Conservation (phyloP, 331 rosid genomes). For the Quercus phellos region DNA sequence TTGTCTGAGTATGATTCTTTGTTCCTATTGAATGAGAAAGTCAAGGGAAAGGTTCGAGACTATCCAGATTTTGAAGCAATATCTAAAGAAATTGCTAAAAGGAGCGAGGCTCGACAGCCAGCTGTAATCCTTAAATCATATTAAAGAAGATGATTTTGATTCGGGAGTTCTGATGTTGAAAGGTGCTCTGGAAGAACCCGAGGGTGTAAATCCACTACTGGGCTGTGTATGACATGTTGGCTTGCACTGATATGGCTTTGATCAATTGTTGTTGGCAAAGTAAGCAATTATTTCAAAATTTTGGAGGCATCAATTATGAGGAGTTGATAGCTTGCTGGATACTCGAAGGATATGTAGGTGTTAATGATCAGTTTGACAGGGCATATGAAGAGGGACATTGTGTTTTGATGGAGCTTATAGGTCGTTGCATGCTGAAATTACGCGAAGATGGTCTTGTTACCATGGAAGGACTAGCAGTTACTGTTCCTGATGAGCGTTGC, state of each 20-base stretch:
- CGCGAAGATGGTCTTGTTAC: slow-evolving; percentile 3
- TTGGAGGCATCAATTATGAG: slow-evolving; percentile 25
- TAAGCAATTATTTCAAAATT: not conserved
- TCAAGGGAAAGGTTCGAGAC: not conserved
- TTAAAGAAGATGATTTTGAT: not conserved
- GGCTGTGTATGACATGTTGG: slow-evolving; percentile 18
- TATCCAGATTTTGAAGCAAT: not conserved
- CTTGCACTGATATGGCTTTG: not conserved
- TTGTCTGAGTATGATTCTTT: not conserved
- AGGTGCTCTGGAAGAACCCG: slow-evolving; percentile 14
- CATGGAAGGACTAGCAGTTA: not conserved
- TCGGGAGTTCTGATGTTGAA: not conserved
- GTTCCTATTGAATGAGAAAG: rapidly evolving
- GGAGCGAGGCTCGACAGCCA: not conserved
- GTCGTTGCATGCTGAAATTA: slow-evolving; percentile 16
- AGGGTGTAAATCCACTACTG: not conserved
- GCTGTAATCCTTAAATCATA: not conserved
- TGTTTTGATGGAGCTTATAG: slow-evolving; percentile 29
- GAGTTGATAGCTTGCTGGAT: slow-evolving; percentile 37
- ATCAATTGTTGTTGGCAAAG: slow-evolving; percentile 26
- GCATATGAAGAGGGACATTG: slow-evolving; percentile 22
- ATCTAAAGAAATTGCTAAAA: not conserved
- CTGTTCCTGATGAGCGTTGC: not conserved
- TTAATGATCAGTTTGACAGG: slow-evolving; percentile 13
- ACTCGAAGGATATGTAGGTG: slow-evolving; percentile 28